A percentile compares a stretch with the other conserved stretches of the same genome.
Evolutionary conservation across 352 stramenopile genomes (phyloP).

Genomic region (Globisporangium uncinulatum): DNA sequence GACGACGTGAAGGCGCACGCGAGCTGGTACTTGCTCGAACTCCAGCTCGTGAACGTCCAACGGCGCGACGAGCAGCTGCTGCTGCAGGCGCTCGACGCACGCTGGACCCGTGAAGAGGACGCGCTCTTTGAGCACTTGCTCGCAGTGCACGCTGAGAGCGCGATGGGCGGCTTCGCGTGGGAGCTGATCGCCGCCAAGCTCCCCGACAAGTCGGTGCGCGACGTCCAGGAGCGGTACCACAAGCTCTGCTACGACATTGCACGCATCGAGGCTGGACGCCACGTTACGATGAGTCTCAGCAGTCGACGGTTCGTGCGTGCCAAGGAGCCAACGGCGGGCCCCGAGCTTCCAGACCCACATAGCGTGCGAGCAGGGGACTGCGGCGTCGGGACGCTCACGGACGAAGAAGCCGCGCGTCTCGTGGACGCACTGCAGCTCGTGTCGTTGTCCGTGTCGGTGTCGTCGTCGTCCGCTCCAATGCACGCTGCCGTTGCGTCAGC

Average conservation of each 20-base stretch:
- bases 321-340: constrained; percentile 10
- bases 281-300: constrained; percentile 51
- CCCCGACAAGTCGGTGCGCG: constrained; percentile 38
- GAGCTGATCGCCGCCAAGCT: constrained; percentile 47
- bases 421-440: constrained; percentile 34
- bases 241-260: constrained; percentile 75
- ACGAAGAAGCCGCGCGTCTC: constrained; percentile 40
- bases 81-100: constrained; percentile 49
- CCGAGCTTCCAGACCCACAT: not conserved
- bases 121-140: constrained; percentile 59
- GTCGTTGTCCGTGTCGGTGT: too few relatives aligned
- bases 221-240: constrained; percentile 60
- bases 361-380: constrained; percentile 28
- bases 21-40: constrained; percentile 41
- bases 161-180: constrained; percentile 46
- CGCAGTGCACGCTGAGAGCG: constrained; percentile 25
- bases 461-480: constrained; percentile 17
- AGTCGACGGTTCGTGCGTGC: constrained; percentile 17
- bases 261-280: constrained; percentile 59
- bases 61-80: constrained; percentile 38
- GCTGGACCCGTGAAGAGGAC: constrained; percentile 64
- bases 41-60: constrained; percentile 36
- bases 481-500: constrained; percentile 48
- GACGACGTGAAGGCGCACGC: constrained; percentile 42
- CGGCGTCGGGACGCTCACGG: constrained; percentile 41